phyloP scores from a whole-genome alignment of 371 early-diverging fungal species.

The Funneliformis caledonium region DNA sequence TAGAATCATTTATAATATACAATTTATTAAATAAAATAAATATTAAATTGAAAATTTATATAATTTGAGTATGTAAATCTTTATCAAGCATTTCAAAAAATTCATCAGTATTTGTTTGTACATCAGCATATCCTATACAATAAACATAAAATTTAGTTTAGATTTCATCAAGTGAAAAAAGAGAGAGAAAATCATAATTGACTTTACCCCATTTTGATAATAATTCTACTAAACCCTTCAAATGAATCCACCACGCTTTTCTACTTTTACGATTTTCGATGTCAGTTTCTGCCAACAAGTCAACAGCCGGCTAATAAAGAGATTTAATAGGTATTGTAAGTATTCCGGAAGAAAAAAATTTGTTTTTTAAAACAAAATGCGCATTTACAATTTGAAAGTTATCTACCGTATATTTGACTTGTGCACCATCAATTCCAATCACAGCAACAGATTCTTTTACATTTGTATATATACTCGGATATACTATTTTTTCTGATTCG shows the following conservation, averaged over 20 bases:
- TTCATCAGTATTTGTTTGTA: background rate
- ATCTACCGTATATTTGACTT: conserved; percentile 63
- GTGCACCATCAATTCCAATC: conserved; percentile 84
- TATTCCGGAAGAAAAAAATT: background rate
- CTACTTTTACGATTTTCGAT: conserved; percentile 76
- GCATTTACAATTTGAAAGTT: background rate
- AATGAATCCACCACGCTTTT: conserved; percentile 82
- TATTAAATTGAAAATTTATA: no score
- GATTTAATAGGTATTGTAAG: background rate
- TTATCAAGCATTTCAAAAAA: background rate
- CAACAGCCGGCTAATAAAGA: conserved; percentile 58
- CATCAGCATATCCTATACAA: conserved; percentile 9
- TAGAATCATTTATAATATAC: no score
- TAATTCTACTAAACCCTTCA: conserved; percentile 42
- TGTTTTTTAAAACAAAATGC: background rate
- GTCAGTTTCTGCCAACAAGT: conserved; percentile 73
- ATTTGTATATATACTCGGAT: conserved; percentile 68
- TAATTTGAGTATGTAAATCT: background rate
- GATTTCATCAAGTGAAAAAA: background rate
- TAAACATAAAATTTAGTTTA: background rate
- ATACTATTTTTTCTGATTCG: conserved; percentile 44
- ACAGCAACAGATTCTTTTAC: conserved; percentile 70
- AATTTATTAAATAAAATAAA: no score
- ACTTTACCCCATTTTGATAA: conserved; percentile 37
- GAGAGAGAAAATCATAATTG: background rate